Evolutionary conservation across 352 stramenopile genomes (phyloP).

Genomic region (Globisporangium lucens): DNA sequence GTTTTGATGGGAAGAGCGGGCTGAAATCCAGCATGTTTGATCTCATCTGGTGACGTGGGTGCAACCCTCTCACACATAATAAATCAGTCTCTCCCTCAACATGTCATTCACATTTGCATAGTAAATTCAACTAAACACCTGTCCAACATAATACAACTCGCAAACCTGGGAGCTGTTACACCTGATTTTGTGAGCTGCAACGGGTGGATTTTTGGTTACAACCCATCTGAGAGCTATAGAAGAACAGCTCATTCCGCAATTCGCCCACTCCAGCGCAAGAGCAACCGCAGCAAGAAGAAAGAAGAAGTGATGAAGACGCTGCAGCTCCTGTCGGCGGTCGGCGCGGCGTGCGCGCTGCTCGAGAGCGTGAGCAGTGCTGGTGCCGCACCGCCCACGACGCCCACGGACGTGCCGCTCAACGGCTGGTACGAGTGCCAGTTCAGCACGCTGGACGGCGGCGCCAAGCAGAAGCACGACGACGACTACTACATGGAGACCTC

Average conservation of each 20-base stretch:
- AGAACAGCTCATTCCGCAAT: slow-evolving; percentile 14
- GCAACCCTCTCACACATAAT: background rate
- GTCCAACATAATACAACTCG: background rate
- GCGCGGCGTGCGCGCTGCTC: slow-evolving; percentile 10
- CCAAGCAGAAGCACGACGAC: slow-evolving; percentile 10
- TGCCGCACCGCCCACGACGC: background rate
- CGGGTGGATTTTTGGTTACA: slow-evolving; percentile 10
- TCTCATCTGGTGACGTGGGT: background rate
- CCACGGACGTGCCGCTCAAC: slow-evolving; percentile 24
- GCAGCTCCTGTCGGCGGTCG: background rate
- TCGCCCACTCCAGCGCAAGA: background rate
- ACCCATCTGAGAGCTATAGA: background rate
- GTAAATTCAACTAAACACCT: background rate
- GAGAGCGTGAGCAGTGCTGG: background rate
- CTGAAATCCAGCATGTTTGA: too few species aligned
- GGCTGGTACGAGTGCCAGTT: slow-evolving; percentile 33
- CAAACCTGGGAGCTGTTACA: background rate
- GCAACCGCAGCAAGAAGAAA: background rate
- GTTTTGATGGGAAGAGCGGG: too few species aligned
- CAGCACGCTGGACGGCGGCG: slow-evolving; percentile 20
- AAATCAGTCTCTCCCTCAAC: background rate
- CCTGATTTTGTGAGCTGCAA: slow-evolving; percentile 3
- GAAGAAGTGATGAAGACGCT: slow-evolving; percentile 14
- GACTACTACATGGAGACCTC: slow-evolving; percentile 27
- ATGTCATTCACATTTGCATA: background rate